phyloP scores from a whole-genome alignment of 2,329 filamentous ascomycete species.

The Ceratocystis lukuohia region DNA sequence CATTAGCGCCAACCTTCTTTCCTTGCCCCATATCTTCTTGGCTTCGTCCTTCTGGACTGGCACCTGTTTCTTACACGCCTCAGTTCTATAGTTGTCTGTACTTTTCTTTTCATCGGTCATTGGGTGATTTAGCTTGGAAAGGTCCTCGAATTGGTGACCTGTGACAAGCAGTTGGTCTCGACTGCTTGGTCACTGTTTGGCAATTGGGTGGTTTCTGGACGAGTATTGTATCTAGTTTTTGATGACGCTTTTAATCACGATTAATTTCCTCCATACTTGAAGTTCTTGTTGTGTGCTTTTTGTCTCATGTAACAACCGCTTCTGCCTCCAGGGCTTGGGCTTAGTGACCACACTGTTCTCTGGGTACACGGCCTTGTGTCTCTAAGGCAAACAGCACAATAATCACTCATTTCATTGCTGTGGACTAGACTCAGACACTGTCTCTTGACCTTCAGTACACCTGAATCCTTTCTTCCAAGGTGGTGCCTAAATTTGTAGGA shows the following conservation, averaged over 20 bases:
- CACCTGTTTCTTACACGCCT: conserved; percentile 7
- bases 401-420: too few species aligned
- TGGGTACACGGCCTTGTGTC: too few species aligned
- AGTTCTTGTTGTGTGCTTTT: background rate
- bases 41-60: background rate
- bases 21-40: conserved; percentile 8
- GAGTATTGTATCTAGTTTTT: conserved; percentile 12
- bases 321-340: too few species aligned
- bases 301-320: background rate
- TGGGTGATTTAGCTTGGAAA: background rate
- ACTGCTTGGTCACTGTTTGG: background rate
- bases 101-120: background rate
- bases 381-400: too few species aligned
- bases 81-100: conserved; percentile 12
- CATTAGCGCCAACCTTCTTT: background rate
- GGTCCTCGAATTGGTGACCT: background rate
- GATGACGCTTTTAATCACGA: conserved; percentile 5
- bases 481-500: too few species aligned
- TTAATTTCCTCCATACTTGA: background rate
- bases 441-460: too few species aligned
- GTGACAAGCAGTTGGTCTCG: background rate
- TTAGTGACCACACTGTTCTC: too few species aligned
- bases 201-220: background rate
- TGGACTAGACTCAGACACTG: too few species aligned
- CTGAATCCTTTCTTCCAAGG: too few species aligned